Conservation (phyloP, 495 filamentous ascomycete species). For the Aspergillus biplanus region DNA sequence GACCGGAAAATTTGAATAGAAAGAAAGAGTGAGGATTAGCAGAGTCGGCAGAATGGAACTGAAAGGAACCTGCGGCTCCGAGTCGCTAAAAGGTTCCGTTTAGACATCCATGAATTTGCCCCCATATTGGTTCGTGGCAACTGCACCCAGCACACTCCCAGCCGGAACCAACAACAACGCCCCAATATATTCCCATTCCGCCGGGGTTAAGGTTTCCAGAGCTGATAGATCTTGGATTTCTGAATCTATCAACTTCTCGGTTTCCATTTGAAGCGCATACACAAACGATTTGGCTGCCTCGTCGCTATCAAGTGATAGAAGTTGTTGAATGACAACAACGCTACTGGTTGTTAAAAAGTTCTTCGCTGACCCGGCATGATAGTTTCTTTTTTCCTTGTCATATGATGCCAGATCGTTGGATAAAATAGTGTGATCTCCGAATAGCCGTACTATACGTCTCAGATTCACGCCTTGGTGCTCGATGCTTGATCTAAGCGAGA, state of each 20-base stretch:
- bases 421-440: background rate
- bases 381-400: background rate
- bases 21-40: background rate
- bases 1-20: background rate
- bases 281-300: background rate
- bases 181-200: background rate
- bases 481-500: background rate
- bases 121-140: background rate
- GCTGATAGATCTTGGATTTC: background rate
- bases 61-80: background rate
- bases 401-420: background rate
- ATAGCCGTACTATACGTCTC: background rate
- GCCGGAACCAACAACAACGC: background rate
- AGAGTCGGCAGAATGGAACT: too few relatives aligned
- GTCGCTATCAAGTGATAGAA: background rate
- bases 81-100: background rate
- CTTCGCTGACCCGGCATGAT: background rate
- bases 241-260: background rate
- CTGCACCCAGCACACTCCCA: background rate
- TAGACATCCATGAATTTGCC: background rate
- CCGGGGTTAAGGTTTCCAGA: background rate
- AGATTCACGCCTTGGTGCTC: background rate
- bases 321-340: background rate
- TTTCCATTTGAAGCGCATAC: background rate
- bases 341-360: background rate